Conservation (phyloP, 1,284 basidiomycete genomes). For the Malassezia equina region DNA sequence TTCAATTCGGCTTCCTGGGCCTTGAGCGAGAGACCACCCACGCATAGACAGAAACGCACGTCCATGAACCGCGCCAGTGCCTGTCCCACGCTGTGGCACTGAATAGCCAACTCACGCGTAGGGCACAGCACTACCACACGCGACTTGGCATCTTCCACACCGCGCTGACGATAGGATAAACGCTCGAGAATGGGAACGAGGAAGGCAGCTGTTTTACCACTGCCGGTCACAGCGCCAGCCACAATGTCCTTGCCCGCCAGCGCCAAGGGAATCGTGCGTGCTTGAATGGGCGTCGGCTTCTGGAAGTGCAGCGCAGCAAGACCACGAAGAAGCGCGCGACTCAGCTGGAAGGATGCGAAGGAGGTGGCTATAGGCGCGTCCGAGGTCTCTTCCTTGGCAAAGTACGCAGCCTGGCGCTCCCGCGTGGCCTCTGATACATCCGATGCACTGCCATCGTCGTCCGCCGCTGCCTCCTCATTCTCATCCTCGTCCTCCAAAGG, state of each 20-base stretch:
- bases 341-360: constrained; percentile 76
- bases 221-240: constrained; percentile 81
- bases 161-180: constrained; percentile 30
- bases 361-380: constrained; percentile 45
- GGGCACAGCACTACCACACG: constrained; percentile 51
- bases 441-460: constrained; percentile 13
- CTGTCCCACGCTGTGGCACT: constrained; percentile 45
- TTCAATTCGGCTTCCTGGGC: constrained; percentile 47
- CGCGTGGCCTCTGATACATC: constrained; percentile 16
- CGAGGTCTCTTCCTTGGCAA: constrained; percentile 19
- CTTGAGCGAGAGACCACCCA: constrained; percentile 25
- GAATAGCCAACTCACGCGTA: constrained; percentile 52
- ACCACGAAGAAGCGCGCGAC: constrained; percentile 75
- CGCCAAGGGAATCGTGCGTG: constrained; percentile 51
- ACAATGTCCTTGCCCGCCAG: constrained; percentile 52
- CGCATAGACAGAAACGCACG: constrained; percentile 20
- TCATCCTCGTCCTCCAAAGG: constrained; percentile 17
- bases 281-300: constrained; percentile 73
- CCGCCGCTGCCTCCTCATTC: constrained; percentile 23
- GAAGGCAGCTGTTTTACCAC: constrained; percentile 84
- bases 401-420: constrained; percentile 38
- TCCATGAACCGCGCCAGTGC: constrained; percentile 27
- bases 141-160: constrained; percentile 13
- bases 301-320: constrained; percentile 69
- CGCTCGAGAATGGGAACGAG: constrained; percentile 73